These are phyloP conservation scores for Leishmania lainsoni DNA, from an alignment of 208 protist genomes.

Conservation along the genomic window DNA sequence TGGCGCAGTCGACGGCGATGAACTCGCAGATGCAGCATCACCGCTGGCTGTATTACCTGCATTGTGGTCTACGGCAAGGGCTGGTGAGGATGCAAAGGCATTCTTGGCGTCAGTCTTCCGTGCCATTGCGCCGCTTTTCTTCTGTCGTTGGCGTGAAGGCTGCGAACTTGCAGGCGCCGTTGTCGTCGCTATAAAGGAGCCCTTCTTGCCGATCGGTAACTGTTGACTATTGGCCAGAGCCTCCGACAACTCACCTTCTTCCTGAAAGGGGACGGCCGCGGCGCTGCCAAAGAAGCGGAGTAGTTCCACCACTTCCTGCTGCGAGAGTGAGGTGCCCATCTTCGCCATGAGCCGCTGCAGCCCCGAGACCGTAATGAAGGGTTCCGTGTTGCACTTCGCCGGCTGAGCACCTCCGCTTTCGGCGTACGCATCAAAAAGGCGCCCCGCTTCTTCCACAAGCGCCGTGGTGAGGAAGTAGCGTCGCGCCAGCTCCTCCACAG, in stretches of 20 bases:
- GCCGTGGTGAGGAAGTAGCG: conserved; percentile 41
- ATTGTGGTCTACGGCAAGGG: too few relatives aligned
- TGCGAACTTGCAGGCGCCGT: background rate
- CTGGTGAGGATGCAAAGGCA: background rate
- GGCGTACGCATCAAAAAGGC: conserved; percentile 41
- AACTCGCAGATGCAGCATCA: background rate
- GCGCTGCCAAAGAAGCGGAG: conserved; percentile 30
- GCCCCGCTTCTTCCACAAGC: conserved; percentile 38
- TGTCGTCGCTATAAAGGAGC: too few relatives aligned
- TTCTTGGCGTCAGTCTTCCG: background rate
- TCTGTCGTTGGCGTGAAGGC: background rate
- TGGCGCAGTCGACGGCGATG: background rate
- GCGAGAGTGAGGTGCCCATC: conserved; percentile 41
- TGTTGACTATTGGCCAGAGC: background rate
- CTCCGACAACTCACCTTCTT: background rate
- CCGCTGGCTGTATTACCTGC: background rate
- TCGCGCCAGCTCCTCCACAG: conserved; percentile 31
- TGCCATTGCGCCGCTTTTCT: background rate
- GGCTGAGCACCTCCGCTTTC: background rate
- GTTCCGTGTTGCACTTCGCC: conserved; percentile 2
- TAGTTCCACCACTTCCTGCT: conserved; percentile 58
- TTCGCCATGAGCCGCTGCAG: conserved; percentile 56
- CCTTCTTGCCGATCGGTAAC: background rate
- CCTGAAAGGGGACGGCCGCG: background rate
- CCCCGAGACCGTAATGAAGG: conserved; percentile 37